phyloP scores from a whole-genome alignment of 2,329 filamentous ascomycete genomes.

The Tricladium varicosporioides region DNA sequence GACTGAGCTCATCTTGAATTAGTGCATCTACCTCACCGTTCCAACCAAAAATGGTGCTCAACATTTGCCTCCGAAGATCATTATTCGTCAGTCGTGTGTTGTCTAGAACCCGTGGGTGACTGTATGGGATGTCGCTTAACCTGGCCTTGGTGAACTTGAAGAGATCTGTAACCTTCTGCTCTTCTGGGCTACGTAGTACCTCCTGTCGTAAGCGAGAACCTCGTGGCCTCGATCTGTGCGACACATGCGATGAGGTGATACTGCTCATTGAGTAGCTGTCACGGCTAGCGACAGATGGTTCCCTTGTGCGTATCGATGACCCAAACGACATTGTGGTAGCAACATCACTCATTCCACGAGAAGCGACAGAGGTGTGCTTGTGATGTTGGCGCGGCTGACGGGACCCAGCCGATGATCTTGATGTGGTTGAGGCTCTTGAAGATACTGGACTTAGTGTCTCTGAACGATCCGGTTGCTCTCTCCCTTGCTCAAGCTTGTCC shows the following conservation, averaged over 20 bases:
- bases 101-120: slow-evolving; percentile 59
- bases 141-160: slow-evolving; percentile 84
- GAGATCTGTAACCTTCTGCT: slow-evolving; percentile 69
- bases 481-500: slow-evolving; percentile 39
- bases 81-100: slow-evolving; percentile 67
- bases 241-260: slow-evolving; percentile 41
- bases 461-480: slow-evolving; percentile 28
- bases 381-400: slow-evolving; percentile 40
- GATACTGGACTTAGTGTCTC: slow-evolving; percentile 35
- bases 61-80: slow-evolving; percentile 84
- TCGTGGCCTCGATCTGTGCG: slow-evolving; percentile 46
- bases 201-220: slow-evolving; percentile 76
- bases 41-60: slow-evolving; percentile 94
- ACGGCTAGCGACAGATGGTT: slow-evolving; percentile 33
- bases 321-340: slow-evolving; percentile 67
- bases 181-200: slow-evolving; percentile 73
- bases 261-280: slow-evolving; percentile 59
- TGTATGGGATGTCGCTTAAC: slow-evolving; percentile 79
- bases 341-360: slow-evolving; percentile 56
- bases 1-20: slow-evolving; percentile 78
- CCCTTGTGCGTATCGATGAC: slow-evolving; percentile 47
- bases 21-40: slow-evolving; percentile 78
- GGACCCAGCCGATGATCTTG: slow-evolving; percentile 54
- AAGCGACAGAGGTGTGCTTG: slow-evolving; percentile 50
- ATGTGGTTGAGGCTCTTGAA: slow-evolving; percentile 40